Percentiles rank a stretch among this genome's conserved stretches.
These are phyloP conservation scores for Trichoderma sp. DNA, from an alignment of 2,329 filamentous ascomycete species.

Conservation along the genomic window DNA sequence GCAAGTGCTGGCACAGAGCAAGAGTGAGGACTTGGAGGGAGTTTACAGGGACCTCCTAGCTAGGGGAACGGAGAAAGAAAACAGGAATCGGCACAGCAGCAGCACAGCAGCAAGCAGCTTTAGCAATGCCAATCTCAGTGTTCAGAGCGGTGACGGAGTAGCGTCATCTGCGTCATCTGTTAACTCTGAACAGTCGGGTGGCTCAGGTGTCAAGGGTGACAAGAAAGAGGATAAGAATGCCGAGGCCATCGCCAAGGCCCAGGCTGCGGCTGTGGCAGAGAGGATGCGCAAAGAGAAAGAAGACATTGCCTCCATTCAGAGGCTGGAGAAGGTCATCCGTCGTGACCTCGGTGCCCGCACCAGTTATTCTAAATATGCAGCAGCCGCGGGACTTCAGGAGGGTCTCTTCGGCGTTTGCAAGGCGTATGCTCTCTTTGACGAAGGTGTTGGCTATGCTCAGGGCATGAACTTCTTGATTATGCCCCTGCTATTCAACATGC, in stretches of 20 bases:
- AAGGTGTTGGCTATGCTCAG: conserved; percentile 93
- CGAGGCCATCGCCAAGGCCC: conserved; percentile 66
- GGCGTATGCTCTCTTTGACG: conserved; percentile 93
- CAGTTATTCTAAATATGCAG: conserved; percentile 94
- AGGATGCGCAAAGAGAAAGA: conserved; percentile 79
- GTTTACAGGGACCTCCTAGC: conserved; percentile 82
- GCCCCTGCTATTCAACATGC: conserved; percentile 97
- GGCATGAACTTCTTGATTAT: conserved; percentile 99
- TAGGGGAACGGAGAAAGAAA: conserved; percentile 80
- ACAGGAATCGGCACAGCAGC: conserved; percentile 57
- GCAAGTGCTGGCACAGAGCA: conserved; percentile 95
- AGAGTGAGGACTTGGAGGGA: conserved; percentile 83
- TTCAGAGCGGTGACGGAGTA: conserved; percentile 64
- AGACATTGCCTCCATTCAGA: conserved; percentile 70
- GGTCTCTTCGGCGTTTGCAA: conserved; percentile 95
- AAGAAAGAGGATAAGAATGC: conserved; percentile 43
- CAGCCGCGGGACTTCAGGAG: conserved; percentile 87
- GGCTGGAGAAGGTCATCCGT: conserved; percentile 88
- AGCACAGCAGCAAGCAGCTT: conserved; percentile 52
- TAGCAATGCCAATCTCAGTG: conserved; percentile 57
- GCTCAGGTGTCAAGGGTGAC: conserved; percentile 54
- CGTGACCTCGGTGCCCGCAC: conserved; percentile 89
- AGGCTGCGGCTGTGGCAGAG: conserved; percentile 64
- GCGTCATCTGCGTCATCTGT: conserved; percentile 83
- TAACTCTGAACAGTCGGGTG: conserved; percentile 72